Evolutionary conservation across 2,329 filamentous ascomycete genomes (phyloP), one percentile per base, ranked within the genome.

Genomic region (Conoideocrella luteorostrata): DNA sequence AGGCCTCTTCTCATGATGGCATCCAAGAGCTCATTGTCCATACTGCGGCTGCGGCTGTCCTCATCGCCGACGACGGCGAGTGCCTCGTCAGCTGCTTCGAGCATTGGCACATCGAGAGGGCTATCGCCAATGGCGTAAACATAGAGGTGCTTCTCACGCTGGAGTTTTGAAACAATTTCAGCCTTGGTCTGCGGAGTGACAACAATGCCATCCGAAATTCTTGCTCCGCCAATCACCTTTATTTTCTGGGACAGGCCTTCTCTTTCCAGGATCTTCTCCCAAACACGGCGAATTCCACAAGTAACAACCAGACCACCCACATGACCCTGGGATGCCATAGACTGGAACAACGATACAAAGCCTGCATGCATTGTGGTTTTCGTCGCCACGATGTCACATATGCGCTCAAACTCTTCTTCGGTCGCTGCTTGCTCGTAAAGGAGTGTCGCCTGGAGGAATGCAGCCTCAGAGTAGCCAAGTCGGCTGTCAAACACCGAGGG

Each of bases 61-160:
- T 71, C 56, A 0, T 72, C 57, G 1, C 76, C 75, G 3, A 78
- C 74, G 0, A 84, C 68, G 4, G 84, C 65, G 29, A 80, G 55
- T 0, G 77, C 72, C 44, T 71, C 46, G 49, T 82, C 58, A 0
- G 80, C 79, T 26, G 60, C 50, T 3, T 48, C 49, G 11, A 84
- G 50, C 80, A 84, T 84, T 0, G 62, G 57, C 15, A 84, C 30
- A 50, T 84, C 80, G 6, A 81, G 47, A 0, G 66, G 65, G 49
- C 78, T 78, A 50, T 82, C 78, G n/a, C 79, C 78, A 50, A 84
- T 78, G 0, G 75, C 79, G 56, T 64, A 71, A 15, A 81, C 71
- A 69, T 35, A 77, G 66, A 67, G 35, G 0, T 58, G 4, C 32
- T 69, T 49, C 0, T 15, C 15, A 0, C 62, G 21, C 41, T 58